Conservation (phyloP, 306 rosid species). For the Geum urbanum region DNA sequence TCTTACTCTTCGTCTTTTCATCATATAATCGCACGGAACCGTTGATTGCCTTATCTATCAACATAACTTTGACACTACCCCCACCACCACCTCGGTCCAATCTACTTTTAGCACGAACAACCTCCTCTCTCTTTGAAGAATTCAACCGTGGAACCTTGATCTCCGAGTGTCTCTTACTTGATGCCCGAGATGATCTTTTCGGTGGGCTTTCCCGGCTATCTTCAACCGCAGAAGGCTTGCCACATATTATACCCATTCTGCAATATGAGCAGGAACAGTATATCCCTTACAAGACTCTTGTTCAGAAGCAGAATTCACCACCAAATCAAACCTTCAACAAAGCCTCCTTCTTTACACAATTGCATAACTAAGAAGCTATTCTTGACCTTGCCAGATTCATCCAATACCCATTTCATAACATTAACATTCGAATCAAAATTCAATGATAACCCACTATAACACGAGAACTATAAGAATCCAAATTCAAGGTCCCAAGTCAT, state of each 20-base stretch:
- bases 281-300: constrained; percentile 14
- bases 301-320: constrained; percentile 25
- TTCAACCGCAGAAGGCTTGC: constrained; percentile 61
- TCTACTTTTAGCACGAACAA: constrained; percentile 38
- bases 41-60: constrained; percentile 44
- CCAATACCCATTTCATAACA: constrained; percentile 25
- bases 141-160: constrained; percentile 40
- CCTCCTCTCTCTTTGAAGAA: constrained; percentile 61
- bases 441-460: not conserved
- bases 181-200: constrained; percentile 32
- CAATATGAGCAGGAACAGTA: constrained; percentile 11
- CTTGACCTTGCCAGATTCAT: constrained; percentile 18
- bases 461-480: constrained; percentile 3
- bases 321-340: constrained; percentile 19
- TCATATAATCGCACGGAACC: constrained; percentile 41
- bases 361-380: constrained; percentile 33
- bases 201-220: constrained; percentile 54
- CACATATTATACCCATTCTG: constrained; percentile 65
- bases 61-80: constrained; percentile 37
- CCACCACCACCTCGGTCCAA: constrained; percentile 27
- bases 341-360: constrained; percentile 26
- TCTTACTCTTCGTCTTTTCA: constrained; percentile 45
- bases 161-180: constrained; percentile 34
- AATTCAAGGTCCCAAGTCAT: constrained; percentile 24
- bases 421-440: not conserved